A percentile compares a stretch with the other conserved stretches of the same genome.
Evolutionary conservation across 306 rosid species (phyloP).

Genomic region (Glycine tomentella): DNA sequence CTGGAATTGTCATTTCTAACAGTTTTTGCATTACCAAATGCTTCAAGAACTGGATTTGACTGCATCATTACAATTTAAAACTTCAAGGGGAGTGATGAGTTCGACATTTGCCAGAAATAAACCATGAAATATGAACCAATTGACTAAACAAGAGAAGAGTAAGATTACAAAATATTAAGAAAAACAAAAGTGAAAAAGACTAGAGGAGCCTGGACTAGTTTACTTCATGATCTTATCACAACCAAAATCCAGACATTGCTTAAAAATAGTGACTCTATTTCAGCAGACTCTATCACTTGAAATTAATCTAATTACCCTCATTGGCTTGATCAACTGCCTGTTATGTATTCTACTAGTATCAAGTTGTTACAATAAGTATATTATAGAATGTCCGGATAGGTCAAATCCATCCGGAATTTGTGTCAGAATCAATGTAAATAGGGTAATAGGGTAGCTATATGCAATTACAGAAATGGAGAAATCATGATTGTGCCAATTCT

Average conservation of each 20-base stretch:
- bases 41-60: slow-evolving; percentile 99
- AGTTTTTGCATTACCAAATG: slow-evolving; percentile 95
- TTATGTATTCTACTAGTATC: background rate
- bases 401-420: too few relatives aligned
- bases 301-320: background rate
- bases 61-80: slow-evolving; percentile 54
- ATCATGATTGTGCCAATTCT: background rate
- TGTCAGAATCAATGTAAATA: background rate
- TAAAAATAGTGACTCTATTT: slow-evolving; percentile 7
- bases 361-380: too few relatives aligned
- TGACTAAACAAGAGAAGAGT: slow-evolving; percentile 26
- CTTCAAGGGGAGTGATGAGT: slow-evolving; percentile 24
- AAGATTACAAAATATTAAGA: background rate
- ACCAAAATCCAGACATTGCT: too few relatives aligned
- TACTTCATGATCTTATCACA: too few relatives aligned
- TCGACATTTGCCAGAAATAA: slow-evolving; percentile 10
- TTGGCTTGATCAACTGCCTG: slow-evolving; percentile 33
- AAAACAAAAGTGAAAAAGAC: slow-evolving; percentile 27
- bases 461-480: background rate
- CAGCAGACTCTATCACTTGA: slow-evolving; percentile 24
- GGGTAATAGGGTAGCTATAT: background rate
- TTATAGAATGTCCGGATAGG: too few relatives aligned
- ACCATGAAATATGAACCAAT: slow-evolving; percentile 29
- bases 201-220: background rate
- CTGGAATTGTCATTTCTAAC: slow-evolving; percentile 93